Evolutionary conservation across 2,329 filamentous ascomycete species (phyloP), one percentile per base, ranked within the genome.

Genomic region (Fusarium robinianum): DNA sequence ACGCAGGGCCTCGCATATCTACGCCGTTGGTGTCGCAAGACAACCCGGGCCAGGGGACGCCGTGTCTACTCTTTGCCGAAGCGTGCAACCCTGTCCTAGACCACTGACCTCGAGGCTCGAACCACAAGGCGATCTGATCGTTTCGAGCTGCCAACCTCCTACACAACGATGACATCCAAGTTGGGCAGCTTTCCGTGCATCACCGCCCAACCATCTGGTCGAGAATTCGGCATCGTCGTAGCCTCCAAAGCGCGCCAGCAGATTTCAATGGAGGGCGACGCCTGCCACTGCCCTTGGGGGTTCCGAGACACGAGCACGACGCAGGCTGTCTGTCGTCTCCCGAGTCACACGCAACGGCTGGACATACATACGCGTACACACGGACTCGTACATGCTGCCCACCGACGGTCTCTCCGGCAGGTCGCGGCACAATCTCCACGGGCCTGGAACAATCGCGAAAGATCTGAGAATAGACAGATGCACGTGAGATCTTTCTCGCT

Each of bases 71-170:
- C n/a, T n/a, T n/a, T n/a, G n/a, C n/a, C n/a, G n/a, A n/a, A n/a
- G n/a, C n/a, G n/a, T n/a, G n/a, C n/a, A 29, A 21, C 35, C 36
- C 18, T 40, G 31, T 50, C 40, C 40, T 46, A 38, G 41, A 23
- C 47, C 44, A 44, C 41, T 57, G 45, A 52, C 51, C 35, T 46
- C 35, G 18, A 48, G 31, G 44, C 57, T 51, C 47, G 46, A 46
- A 53, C 57, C 50, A 59, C 36, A 35, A 47, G 41, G 45, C 53
- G 37, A 50, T 56, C 46, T 40, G 41, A 45, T 56, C 32, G 35
- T 34, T 35, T 44, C 52, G 45, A 48, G 51, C 38, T 39, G 29
- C 50, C 51, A 46, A 45, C 46, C 42, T 31, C 34, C 36, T 54
- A 58, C 49, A 34, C 45, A 49, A 57, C 49, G 26, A 18, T 31